Evolutionary conservation across 2,329 filamentous ascomycete species (phyloP).

Genomic region (Chaetomiaceae sp.): DNA sequence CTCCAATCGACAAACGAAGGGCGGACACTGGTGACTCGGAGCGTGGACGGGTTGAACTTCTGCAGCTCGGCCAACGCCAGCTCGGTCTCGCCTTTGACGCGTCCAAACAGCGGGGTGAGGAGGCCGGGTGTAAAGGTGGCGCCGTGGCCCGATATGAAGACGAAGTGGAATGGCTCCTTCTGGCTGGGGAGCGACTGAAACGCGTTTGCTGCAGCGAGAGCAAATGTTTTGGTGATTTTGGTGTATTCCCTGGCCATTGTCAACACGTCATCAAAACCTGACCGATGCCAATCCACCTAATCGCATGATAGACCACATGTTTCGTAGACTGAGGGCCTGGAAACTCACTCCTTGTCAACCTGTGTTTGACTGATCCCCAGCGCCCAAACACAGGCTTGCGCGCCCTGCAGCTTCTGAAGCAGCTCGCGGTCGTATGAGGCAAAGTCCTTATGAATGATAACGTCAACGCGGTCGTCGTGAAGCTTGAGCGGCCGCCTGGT

Average conservation of each 20-base stretch:
- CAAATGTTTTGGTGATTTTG: constrained; percentile 61
- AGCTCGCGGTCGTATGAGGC: constrained; percentile 50
- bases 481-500: constrained; percentile 58
- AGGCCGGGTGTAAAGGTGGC: constrained; percentile 51
- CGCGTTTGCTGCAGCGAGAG: constrained; percentile 56
- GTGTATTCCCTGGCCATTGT: constrained; percentile 57
- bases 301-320: too few relatives aligned
- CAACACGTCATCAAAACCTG: too few relatives aligned
- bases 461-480: constrained; percentile 53
- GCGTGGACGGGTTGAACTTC: constrained; percentile 32
- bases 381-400: constrained; percentile 67
- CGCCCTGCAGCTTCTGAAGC: constrained; percentile 54
- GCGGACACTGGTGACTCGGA: constrained; percentile 52
- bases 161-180: constrained; percentile 56
- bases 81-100: constrained; percentile 64
- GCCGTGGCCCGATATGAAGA: constrained; percentile 62
- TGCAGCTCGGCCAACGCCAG: constrained; percentile 48
- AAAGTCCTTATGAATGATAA: constrained; percentile 66
- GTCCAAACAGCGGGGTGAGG: constrained; percentile 52
- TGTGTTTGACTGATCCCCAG: constrained; percentile 57
- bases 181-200: constrained; percentile 43
- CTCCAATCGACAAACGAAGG: constrained; percentile 52
- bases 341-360: constrained; percentile 49
- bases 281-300: too few relatives aligned
- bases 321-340: too few relatives aligned